Evolutionary conservation across 257 asterid species (phyloP).

Genomic region (Jasminum sambac): DNA sequence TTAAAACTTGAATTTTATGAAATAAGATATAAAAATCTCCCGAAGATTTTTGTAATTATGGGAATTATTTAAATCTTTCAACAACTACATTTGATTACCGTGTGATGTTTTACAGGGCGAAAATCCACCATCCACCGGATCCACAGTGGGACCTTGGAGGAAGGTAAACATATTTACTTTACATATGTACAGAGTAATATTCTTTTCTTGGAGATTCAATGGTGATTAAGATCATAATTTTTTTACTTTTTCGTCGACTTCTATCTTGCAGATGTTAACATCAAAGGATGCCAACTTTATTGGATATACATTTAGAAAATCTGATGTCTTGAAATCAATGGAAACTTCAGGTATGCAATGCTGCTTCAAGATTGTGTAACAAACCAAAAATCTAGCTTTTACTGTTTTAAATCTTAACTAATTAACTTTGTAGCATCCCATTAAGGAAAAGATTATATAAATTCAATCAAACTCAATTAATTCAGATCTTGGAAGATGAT

Average conservation of each 20-base stretch:
- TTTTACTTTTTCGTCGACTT: conserved; percentile 5
- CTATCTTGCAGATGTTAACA: conserved; percentile 75
- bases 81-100: no score
- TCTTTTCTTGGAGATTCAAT: no score
- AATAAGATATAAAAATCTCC: neutral
- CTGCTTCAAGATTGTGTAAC: conserved; percentile 4
- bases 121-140: conserved; percentile 57
- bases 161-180: conserved; percentile 53
- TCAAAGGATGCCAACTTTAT: conserved; percentile 93
- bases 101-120: conserved; percentile 68
- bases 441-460: neutral
- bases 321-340: conserved; percentile 75
- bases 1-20: neutral
- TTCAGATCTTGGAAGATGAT: neutral
- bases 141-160: conserved; percentile 97
- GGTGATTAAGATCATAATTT: conserved; percentile 2
- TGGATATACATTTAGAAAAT: conserved; percentile 95
- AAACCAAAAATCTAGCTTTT: neutral
- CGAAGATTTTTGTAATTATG: neutral
- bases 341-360: conserved; percentile 69
- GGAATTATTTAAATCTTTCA: neutral
- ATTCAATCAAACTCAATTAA: neutral
- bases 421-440: neutral
- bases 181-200: no score
- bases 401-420: neutral